Base-by-base conservation (phyloP, 345 rosid species). In the Boechera retrofracta region DNA sequence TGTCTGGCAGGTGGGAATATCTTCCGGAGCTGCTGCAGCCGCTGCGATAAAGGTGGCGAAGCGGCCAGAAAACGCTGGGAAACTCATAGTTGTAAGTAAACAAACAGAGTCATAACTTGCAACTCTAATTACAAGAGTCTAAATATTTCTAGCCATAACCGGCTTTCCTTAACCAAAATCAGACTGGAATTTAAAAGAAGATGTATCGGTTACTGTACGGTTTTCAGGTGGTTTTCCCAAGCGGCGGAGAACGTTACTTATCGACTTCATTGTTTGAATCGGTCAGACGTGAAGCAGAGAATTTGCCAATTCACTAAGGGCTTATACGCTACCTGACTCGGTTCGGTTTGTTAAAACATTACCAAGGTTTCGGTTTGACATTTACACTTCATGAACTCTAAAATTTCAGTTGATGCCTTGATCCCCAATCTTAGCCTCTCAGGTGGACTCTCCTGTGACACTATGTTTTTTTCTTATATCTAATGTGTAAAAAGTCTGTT, bases 201-300 rank as follows among this genome's bases (percentile, higher is more conserved):
- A 10, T 11, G 18, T 39, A 9, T 38, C 7, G 75, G 70, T 77
- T 26, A 28, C 8, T 69, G 41, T 69, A 16, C 10, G 60, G 26
- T 42, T 55, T 38, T 15, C 74, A 75, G 83, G 89, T 81, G 75
- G 15, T 91, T 53, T 86, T 91, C 70, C 93, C 95, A 12, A 91
- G 97, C 48, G 85, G 82, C 18, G 95, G 93, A 10, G 95, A 91
- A 83, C 91, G 93, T 38, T 91, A 91, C 78, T 77, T 89, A 7
- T 88, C 95, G 3, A 78, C 91, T 7, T 77, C 36, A 33, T 82
- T 89, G 55, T 88, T 89, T 32, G 86, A 86, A 15, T 85, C 92
- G 1, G 76, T 84, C 42, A 86, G 82, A 73, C 67, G 7, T 1
- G 90, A 91, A 58, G 88, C 85, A 5, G 86, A 84, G 66, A 88